These are phyloP conservation scores for Terana coerulea DNA, from an alignment of 768 basidiomycete species.

Conservation along the genomic window DNA sequence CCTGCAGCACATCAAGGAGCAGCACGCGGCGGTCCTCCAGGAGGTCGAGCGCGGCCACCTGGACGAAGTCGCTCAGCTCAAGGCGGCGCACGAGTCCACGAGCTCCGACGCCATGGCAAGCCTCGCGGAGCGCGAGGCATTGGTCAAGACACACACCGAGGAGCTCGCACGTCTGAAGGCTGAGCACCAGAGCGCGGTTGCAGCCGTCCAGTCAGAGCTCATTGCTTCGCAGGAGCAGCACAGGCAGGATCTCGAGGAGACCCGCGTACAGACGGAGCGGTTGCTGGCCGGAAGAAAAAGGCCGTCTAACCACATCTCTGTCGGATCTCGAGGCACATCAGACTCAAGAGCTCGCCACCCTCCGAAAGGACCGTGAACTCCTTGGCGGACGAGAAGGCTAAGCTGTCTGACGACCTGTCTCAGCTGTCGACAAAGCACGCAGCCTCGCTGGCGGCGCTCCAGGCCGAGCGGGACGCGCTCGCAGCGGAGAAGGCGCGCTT, in stretches of 20 bases:
- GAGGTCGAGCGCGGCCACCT: slow-evolving; percentile 56
- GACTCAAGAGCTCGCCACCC: slow-evolving; percentile 41
- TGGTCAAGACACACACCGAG: slow-evolving; percentile 41
- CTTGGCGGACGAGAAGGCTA: slow-evolving; percentile 31
- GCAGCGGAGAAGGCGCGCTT: slow-evolving; percentile 38
- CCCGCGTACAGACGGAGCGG: slow-evolving; percentile 32
- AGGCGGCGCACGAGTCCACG: slow-evolving; percentile 41
- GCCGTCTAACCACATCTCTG: slow-evolving; percentile 32
- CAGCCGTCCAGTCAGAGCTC: slow-evolving; percentile 25
- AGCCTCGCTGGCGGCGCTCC: slow-evolving; percentile 33
- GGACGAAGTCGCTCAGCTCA: slow-evolving; percentile 47
- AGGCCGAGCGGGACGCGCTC: slow-evolving; percentile 41
- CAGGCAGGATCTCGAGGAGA: slow-evolving; percentile 30
- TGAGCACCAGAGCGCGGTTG: slow-evolving; percentile 41
- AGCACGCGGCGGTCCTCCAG: slow-evolving; percentile 50
- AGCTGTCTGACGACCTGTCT: slow-evolving; percentile 11
- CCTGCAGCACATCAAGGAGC: slow-evolving; percentile 45
- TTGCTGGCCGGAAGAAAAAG: slow-evolving; percentile 37
- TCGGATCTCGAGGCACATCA: slow-evolving; percentile 50
- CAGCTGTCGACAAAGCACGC: slow-evolving; percentile 17
- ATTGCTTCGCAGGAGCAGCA: slow-evolving; percentile 28
- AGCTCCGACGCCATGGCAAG: slow-evolving; percentile 21
- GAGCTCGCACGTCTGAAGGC: slow-evolving; percentile 28
- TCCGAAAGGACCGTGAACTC: slow-evolving; percentile 33
- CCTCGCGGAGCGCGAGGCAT: background rate